Percentiles rank a stretch among this genome's conserved stretches.
These are phyloP conservation scores for Protomyces lactucae-debilis DNA, from an alignment of 1,139 yeast genomes.

Conservation along the genomic window DNA sequence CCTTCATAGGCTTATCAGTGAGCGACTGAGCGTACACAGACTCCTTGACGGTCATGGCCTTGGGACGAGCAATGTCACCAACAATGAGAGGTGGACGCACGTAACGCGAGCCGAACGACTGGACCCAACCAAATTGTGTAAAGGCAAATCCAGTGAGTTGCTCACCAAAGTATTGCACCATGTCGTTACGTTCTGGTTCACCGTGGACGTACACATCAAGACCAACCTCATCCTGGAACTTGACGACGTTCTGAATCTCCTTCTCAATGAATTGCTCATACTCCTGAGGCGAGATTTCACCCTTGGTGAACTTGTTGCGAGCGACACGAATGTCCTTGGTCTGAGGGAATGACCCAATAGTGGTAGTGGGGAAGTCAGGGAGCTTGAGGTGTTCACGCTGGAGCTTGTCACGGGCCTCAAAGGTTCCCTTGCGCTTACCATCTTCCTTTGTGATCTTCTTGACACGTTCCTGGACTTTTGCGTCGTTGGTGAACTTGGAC, in stretches of 20 bases:
- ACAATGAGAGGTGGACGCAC: conserved; percentile 99
- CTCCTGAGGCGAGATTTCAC: conserved; percentile 88
- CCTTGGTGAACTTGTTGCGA: conserved; percentile 98
- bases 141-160: conserved; percentile 96
- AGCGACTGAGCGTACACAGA: conserved; percentile 97
- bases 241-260: conserved; percentile 91
- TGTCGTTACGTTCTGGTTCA: conserved; percentile 99
- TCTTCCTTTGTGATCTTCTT: conserved; percentile 71
- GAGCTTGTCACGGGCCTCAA: conserved; percentile 78
- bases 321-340: conserved; percentile 97
- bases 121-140: conserved; percentile 99
- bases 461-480: conserved; percentile 84
- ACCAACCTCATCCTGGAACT: conserved; percentile 98
- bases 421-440: conserved; percentile 73
- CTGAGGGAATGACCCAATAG: conserved; percentile 99
- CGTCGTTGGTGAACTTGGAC: conserved; percentile 85
- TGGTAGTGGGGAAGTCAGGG: conserved; percentile 99
- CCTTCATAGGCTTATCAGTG: conserved; percentile 94
- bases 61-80: conserved; percentile 98
- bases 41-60: conserved; percentile 98
- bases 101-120: conserved; percentile 99
- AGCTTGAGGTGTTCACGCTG: conserved; percentile 85
- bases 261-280: conserved; percentile 93
- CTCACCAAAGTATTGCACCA: conserved; percentile 99
- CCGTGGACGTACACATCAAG: conserved; percentile 98